Percentiles rank a stretch among this genome's conserved stretches.
These are phyloP conservation scores for Hagleromyces aurorensis DNA, from an alignment of 805 yeast genomes.

Conservation along the genomic window DNA sequence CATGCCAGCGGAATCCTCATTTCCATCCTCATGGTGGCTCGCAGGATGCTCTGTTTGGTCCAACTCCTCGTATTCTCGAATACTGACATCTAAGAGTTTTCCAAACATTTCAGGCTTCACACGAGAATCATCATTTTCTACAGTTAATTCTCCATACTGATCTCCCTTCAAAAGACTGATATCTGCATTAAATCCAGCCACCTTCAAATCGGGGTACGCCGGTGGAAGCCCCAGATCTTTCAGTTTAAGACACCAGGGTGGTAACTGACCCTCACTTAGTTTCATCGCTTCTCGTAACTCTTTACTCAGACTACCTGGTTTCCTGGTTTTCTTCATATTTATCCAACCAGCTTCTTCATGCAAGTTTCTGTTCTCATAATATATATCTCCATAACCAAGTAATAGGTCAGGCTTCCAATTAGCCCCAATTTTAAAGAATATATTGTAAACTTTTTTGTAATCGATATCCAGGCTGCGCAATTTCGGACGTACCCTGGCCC, in stretches of 20 bases:
- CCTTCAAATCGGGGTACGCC: slow-evolving; percentile 55
- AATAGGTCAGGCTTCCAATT: slow-evolving; percentile 50
- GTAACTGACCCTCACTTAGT: slow-evolving; percentile 46
- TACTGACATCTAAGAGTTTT: no score
- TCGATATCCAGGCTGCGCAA: slow-evolving; percentile 82
- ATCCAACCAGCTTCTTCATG: slow-evolving; percentile 37
- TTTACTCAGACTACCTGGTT: slow-evolving; percentile 64
- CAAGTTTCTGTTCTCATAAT: slow-evolving; percentile 66
- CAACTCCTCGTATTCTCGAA: no score
- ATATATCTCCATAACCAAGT: slow-evolving; percentile 65
- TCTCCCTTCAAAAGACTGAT: slow-evolving; percentile 32
- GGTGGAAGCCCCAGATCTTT: slow-evolving; percentile 75
- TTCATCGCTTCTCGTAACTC: slow-evolving; percentile 64
- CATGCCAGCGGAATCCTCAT: no score
- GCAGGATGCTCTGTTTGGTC: no score
- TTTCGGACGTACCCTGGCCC: slow-evolving; percentile 85
- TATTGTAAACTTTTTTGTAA: slow-evolving; percentile 71
- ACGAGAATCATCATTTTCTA: slow-evolving; percentile 7
- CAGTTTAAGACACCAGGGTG: slow-evolving; percentile 79
- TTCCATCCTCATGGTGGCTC: no score
- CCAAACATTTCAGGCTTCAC: slow-evolving; percentile 26
- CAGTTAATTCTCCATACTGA: slow-evolving; percentile 26
- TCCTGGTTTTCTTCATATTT: slow-evolving; percentile 31
- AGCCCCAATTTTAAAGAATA: slow-evolving; percentile 75
- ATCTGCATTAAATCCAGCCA: slow-evolving; percentile 46